Evolutionary conservation across 1,284 basidiomycete species (phyloP).

Genomic region (Agroathelia rolfsii): DNA sequence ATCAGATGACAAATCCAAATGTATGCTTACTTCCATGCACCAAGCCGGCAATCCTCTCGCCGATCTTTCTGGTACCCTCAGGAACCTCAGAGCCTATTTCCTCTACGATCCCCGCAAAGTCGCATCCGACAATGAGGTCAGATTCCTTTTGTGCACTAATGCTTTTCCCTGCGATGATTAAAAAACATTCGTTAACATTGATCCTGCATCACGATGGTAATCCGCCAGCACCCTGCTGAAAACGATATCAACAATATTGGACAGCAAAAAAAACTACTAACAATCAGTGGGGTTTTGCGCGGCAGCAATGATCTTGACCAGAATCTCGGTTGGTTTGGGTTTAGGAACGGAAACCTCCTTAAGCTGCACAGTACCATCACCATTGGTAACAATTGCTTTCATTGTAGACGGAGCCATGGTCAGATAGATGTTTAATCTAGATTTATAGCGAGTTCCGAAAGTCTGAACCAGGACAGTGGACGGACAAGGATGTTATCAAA

Average conservation of each 20-base stretch:
- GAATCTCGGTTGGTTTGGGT: constrained; percentile 7
- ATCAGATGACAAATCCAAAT: constrained; percentile 1
- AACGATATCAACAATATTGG: too few species aligned
- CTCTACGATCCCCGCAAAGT: constrained; percentile 20
- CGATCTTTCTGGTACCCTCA: constrained; percentile 16
- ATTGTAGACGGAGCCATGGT: constrained; percentile 7
- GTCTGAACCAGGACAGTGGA: too few species aligned
- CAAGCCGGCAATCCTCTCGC: constrained; percentile 21
- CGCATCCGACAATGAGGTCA: constrained; percentile 15
- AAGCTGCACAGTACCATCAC: constrained; percentile 1
- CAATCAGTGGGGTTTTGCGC: constrained; percentile 10
- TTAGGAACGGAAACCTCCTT: constrained; percentile 3
- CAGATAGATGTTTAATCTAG: too few species aligned
- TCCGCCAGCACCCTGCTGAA: too few species aligned
- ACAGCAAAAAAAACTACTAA: neutral
- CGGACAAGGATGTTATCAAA: too few species aligned
- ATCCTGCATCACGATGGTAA: too few species aligned
- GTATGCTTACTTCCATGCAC: constrained; percentile 20
- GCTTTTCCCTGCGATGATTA: too few species aligned
- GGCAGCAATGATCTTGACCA: constrained; percentile 8
- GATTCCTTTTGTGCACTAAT: too few species aligned
- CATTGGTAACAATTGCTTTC: constrained; percentile 5
- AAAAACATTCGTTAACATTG: too few species aligned
- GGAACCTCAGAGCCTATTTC: constrained; percentile 19
- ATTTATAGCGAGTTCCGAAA: too few species aligned